Evolutionary conservation across 2,329 filamentous ascomycete species (phyloP).

Genomic region (Verticillium tricorpus): DNA sequence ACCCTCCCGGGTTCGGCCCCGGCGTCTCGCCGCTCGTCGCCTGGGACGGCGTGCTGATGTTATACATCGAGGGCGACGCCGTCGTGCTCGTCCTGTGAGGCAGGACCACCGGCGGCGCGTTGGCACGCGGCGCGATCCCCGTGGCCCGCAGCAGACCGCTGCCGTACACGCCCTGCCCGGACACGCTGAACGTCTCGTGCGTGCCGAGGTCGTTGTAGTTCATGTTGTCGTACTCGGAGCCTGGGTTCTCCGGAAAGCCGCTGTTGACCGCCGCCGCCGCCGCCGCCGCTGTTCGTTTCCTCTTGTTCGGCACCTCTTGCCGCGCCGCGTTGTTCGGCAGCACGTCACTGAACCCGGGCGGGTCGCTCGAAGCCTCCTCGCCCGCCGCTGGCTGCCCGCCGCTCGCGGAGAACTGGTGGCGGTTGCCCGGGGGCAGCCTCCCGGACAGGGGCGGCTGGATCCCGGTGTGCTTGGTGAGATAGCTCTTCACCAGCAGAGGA

Average conservation of each 20-base stretch:
- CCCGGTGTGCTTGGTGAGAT: conserved; percentile 34
- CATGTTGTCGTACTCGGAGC: neutral
- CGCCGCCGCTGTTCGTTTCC: conserved; percentile 10
- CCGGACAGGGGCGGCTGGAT: conserved; percentile 38
- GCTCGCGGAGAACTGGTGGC: neutral
- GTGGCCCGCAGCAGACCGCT: conserved; percentile 2
- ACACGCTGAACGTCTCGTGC: neutral
- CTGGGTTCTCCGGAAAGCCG: neutral
- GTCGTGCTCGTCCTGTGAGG: conserved; percentile 9
- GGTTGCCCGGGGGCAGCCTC: conserved; percentile 31
- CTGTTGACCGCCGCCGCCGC: neutral
- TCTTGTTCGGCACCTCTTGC: conserved; percentile 11
- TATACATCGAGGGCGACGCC: neutral
- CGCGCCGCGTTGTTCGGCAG: neutral
- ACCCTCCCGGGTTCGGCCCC: neutral
- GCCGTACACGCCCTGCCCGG: conserved; percentile 1
- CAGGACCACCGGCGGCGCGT: neutral
- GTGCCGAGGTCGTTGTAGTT: neutral
- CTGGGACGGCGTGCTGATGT: conserved; percentile 8
- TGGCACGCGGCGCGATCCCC: conserved; percentile 1
- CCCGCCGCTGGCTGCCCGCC: neutral
- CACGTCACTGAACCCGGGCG: neutral
- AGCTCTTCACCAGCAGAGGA: conserved; percentile 42
- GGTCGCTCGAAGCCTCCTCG: neutral
- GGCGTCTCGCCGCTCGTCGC: neutral